phyloP scores from a whole-genome alignment of 2,329 filamentous ascomycete species.

The Fusarium udum region DNA sequence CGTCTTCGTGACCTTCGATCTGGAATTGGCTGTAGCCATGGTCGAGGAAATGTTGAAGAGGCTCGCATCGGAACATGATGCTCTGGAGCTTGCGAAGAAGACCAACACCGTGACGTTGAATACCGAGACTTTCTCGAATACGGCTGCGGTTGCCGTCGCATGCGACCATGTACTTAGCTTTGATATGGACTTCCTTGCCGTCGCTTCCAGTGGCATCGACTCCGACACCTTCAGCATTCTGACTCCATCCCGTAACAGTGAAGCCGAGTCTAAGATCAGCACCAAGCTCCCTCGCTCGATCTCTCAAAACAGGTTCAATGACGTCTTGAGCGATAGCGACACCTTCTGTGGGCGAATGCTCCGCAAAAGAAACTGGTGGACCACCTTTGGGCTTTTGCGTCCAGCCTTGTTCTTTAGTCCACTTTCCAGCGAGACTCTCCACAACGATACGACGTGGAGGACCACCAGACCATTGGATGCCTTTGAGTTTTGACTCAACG shows the following conservation, averaged over 20 bases:
- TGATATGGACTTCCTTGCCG: slow-evolving; percentile 33
- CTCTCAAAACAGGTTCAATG: slow-evolving; percentile 51
- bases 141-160: slow-evolving; percentile 49
- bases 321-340: slow-evolving; percentile 51
- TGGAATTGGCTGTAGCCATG: slow-evolving; percentile 48
- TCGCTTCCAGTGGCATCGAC: background rate
- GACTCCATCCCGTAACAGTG: slow-evolving; percentile 43
- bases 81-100: slow-evolving; percentile 47
- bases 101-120: slow-evolving; percentile 44
- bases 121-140: slow-evolving; percentile 41
- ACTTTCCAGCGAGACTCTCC: slow-evolving; percentile 36
- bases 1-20: slow-evolving; percentile 40
- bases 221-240: slow-evolving; percentile 24
- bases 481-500: slow-evolving; percentile 26
- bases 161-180: slow-evolving; percentile 50
- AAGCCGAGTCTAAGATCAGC: slow-evolving; percentile 49
- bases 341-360: slow-evolving; percentile 33
- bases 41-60: slow-evolving; percentile 41
- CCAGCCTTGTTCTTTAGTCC: slow-evolving; percentile 37
- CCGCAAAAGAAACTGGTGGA: fast-evolving
- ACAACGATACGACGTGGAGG: slow-evolving; percentile 35
- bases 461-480: slow-evolving; percentile 24
- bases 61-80: slow-evolving; percentile 48
- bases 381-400: background rate
- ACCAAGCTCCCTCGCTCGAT: slow-evolving; percentile 45